Evolutionary conservation across 2,329 filamentous ascomycete species (phyloP), one percentile per base, ranked within the genome.

Genomic region (Neofusicoccum kwambonambiense): DNA sequence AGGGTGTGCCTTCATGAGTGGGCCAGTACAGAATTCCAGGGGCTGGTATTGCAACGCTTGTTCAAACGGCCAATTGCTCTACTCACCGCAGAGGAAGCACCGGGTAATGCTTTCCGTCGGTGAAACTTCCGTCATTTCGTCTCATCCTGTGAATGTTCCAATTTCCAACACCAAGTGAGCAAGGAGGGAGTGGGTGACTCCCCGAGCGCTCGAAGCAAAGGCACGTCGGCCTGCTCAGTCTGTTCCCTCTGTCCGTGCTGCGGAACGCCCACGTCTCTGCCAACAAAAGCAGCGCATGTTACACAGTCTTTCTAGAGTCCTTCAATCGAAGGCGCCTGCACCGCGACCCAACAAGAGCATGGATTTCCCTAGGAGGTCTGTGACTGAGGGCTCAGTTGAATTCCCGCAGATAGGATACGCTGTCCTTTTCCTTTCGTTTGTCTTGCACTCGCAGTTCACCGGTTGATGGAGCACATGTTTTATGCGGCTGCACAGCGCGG

Each of bases 1-100:
- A 90, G 72, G 88, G 88, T 15, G 87, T 90, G 58, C 88, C 88
- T 58, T 65, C 63, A 22, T 65, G 56, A 65, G 37, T 31, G 7
- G 12, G 17, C 13, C 19, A 22, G 27, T 9, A 15, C 6, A n/a
- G 39, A 22, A 7, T 3, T 19, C 15, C 13, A 31, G 11, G 9
- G 35, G n/a, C n/a, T 12, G 13, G 4, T 34, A 11, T 35, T 39
- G n/a, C 34, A 39, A 52, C 11, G n/a, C 17, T 42, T 13, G 12
- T 11, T 56, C 37, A 19, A 41, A 22, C 15, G 17, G 5, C 13
- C 19, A 15, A 11, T 1, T 41, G n/a, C 17, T 19, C 35, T 12
- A 4, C 5, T 41, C 5, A 8, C 17, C 13, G 35, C 37, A 41
- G 42, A 5, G 39, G 35, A 34, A 39, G 19, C 22, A 13, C n/a